Conservation (phyloP, 495 filamentous ascomycete genomes). For the Neurospora pannonica region DNA sequence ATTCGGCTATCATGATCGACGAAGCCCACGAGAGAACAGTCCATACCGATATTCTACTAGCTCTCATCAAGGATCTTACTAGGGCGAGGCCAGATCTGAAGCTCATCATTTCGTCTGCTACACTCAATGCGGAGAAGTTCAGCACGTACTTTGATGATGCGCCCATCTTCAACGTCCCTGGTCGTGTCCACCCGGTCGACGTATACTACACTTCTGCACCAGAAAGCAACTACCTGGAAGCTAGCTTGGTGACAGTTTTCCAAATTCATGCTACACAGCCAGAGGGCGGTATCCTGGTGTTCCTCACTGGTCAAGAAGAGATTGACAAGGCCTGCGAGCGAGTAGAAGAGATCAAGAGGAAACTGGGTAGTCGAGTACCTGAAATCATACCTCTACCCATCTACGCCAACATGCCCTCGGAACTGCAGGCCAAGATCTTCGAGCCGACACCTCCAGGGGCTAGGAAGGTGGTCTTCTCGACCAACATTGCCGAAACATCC, state of each 20-base stretch:
- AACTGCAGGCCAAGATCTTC: slow-evolving; percentile 81
- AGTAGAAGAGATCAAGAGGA: slow-evolving; percentile 68
- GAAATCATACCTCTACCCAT: slow-evolving; percentile 84
- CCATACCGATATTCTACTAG: slow-evolving; percentile 84
- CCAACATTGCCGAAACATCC: slow-evolving; percentile 85
- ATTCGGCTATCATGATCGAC: slow-evolving; percentile 90
- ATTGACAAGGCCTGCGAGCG: slow-evolving; percentile 79
- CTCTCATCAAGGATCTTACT: slow-evolving; percentile 85
- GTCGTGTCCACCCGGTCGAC: slow-evolving; percentile 81
- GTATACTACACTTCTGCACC: slow-evolving; percentile 89
- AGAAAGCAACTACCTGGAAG: slow-evolving; percentile 89
- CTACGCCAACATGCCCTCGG: slow-evolving; percentile 80
- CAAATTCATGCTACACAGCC: slow-evolving; percentile 90
- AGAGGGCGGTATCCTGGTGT: slow-evolving; percentile 82
- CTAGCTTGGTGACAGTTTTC: slow-evolving; percentile 86
- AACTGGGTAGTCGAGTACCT: slow-evolving; percentile 71
- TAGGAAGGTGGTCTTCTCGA: slow-evolving; percentile 79
- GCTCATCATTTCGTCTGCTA: slow-evolving; percentile 87
- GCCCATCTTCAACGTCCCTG: slow-evolving; percentile 94
- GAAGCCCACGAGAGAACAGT: slow-evolving; percentile 94
- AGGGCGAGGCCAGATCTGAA: slow-evolving; percentile 80
- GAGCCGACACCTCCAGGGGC: slow-evolving; percentile 75
- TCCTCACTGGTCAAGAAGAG: slow-evolving; percentile 84
- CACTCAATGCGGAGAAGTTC: slow-evolving; percentile 92
- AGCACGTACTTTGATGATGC: slow-evolving; percentile 87